Percentiles rank a stretch among this genome's conserved stretches.
Evolutionary conservation across 1,284 basidiomycete species (phyloP).

Genomic region (Anthracocystis walkeri): DNA sequence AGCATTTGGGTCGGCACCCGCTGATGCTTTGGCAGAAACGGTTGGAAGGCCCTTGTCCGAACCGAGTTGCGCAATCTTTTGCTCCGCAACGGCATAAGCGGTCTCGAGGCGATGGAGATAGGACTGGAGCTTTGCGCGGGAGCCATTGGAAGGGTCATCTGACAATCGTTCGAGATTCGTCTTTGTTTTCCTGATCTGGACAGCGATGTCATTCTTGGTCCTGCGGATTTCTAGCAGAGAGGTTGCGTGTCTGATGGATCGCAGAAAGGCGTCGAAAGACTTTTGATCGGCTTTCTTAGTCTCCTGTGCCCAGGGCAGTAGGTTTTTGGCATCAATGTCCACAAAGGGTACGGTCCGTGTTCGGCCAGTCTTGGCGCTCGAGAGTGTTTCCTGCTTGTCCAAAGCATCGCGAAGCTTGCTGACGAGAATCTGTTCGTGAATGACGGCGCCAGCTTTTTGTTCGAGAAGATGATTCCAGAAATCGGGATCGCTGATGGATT

Average conservation of each 20-base stretch:
- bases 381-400: constrained; percentile 64
- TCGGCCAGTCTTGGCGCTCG: constrained; percentile 9
- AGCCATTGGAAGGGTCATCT: constrained; percentile 23
- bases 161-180: constrained; percentile 38
- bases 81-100: constrained; percentile 85
- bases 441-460: constrained; percentile 86
- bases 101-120: constrained; percentile 88
- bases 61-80: constrained; percentile 83
- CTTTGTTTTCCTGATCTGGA: constrained; percentile 59
- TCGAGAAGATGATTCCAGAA: constrained; percentile 95
- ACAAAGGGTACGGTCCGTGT: constrained; percentile 19
- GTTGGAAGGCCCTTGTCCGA: constrained; percentile 29
- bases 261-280: constrained; percentile 50
- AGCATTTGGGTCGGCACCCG: constrained; percentile 44
- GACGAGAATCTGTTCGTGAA: constrained; percentile 82
- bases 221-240: constrained; percentile 56
- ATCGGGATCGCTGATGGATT: constrained; percentile 92
- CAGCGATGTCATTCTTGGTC: constrained; percentile 51
- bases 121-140: constrained; percentile 70
- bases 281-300: constrained; percentile 40
- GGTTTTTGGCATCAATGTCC: constrained; percentile 27
- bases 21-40: constrained; percentile 35
- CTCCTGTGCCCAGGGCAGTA: constrained; percentile 33
- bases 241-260: constrained; percentile 30
- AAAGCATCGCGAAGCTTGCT: constrained; percentile 73